Evolutionary conservation across 306 rosid genomes (phyloP).

Genomic region (Prinsepia uniflora): DNA sequence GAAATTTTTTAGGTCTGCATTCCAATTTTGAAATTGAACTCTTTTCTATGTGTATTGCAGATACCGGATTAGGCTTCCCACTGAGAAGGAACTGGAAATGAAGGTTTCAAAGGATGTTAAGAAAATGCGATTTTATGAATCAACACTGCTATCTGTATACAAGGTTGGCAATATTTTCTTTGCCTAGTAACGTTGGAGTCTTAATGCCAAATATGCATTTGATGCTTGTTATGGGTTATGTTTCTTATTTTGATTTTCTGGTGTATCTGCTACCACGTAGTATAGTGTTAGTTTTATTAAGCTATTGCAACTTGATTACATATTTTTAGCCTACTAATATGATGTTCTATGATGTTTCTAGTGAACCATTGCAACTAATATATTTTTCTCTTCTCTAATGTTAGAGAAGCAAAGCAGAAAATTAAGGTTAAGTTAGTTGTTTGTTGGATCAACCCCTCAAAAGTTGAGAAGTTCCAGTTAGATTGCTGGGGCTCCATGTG

Average conservation of each 20-base stretch:
- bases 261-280: not conserved
- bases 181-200: not conserved
- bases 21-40: slow-evolving; percentile 8
- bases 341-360: not conserved
- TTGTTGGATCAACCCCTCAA: no score
- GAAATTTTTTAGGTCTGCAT: slow-evolving; percentile 1
- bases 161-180: slow-evolving; percentile 53
- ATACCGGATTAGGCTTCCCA: slow-evolving; percentile 89
- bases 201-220: not conserved
- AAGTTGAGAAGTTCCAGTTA: no score
- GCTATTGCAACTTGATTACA: not conserved
- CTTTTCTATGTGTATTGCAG: slow-evolving; percentile 40
- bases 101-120: slow-evolving; percentile 85
- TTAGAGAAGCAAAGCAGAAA: no score
- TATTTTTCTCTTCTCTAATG: no score
- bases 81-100: slow-evolving; percentile 92
- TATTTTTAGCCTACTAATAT: not conserved
- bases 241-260: slow-evolving; percentile 4
- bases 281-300: not conserved
- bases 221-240: slow-evolving; percentile 1
- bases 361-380: not conserved
- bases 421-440: no score
- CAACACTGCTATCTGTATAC: slow-evolving; percentile 82
- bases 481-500: no score
- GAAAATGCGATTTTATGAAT: slow-evolving; percentile 85